Base-by-base conservation (phyloP, 768 basidiomycete species). In the Pleurotus djamor region DNA sequence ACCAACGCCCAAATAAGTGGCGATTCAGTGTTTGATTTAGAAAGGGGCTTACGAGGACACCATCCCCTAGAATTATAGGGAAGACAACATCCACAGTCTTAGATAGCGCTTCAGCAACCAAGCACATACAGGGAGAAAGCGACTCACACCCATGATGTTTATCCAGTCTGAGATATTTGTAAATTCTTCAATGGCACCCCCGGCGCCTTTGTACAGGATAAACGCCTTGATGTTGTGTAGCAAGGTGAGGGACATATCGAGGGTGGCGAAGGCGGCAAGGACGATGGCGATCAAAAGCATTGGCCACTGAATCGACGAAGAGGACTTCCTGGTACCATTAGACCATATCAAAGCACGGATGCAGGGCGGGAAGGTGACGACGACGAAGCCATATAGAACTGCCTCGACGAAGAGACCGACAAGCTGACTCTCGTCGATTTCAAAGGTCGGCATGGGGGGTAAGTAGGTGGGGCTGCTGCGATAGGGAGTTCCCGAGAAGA, bases 171-270 rank as follows among this genome's bases (percentile, higher is more conserved):
- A 51, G 28, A 62, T 43, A 14, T 59, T 47, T 5, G 45, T 60
- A 34, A 59, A 62, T 16, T 51, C 49, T 4, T 12, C 52, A 4
- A 21, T 32, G 5, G 61, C 47, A 13, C 61, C 63, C 3, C 58
- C 58, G 8, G 61, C 35, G 9, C 61, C 52, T 9, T 52, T 63
- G 55, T 57, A 64, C 21, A 52, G 57, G 14, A 61, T 54, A 49
- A 64, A 64, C 4, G 63, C 63, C 47, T 60, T 36, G n/a, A 64
- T 59, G 33, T 48, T 52, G 44, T 64, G 63, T 16, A 56, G 45
- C 10, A 64, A 34, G 12, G 44, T 48, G 3, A 61, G 38, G 4
- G 59, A 47, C 21, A 64, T 43, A 47, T 64, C 59, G 4, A 62
- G 59, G 16, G 63, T 62, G 7, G 58, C 52, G 34, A 64, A 47